phyloP scores from a whole-genome alignment of 1,139 yeast genomes.

The Sugiyamaella grinbergsii region DNA sequence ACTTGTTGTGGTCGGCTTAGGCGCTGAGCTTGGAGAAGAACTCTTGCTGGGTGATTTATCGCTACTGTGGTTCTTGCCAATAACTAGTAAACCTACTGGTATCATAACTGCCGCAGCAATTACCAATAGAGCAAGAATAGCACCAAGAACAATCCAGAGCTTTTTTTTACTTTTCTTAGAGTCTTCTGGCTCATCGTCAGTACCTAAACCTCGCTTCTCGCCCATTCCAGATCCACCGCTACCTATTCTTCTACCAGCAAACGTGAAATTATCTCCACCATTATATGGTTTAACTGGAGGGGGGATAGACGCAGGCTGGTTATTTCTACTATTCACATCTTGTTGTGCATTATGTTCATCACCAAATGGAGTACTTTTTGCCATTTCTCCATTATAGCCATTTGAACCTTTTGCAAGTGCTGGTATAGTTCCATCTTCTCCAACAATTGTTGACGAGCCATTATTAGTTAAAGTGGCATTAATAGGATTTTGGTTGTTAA shows the following conservation, averaged over 20 bases:
- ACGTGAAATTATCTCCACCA: background rate
- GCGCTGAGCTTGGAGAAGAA: slow-evolving; percentile 5
- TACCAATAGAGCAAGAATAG: slow-evolving; percentile 27
- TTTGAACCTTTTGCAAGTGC: background rate
- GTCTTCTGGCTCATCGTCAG: background rate
- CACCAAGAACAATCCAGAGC: slow-evolving; percentile 21
- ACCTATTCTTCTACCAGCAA: background rate
- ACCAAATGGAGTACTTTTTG: slow-evolving; percentile 2
- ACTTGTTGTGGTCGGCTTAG: slow-evolving; percentile 15
- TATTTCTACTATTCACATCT: background rate
- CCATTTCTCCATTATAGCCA: too few relatives aligned
- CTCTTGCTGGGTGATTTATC: background rate
- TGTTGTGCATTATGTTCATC: background rate
- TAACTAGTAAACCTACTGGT: slow-evolving; percentile 40
- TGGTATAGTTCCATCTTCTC: slow-evolving; percentile 14
- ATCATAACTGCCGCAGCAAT: slow-evolving; percentile 38
- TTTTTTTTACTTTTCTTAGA: slow-evolving; percentile 1
- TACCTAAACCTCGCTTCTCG: background rate
- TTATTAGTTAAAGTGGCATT: background rate
- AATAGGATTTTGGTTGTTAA: slow-evolving; percentile 5
- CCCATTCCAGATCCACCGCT: background rate
- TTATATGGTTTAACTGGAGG: slow-evolving; percentile 17
- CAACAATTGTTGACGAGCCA: slow-evolving; percentile 16
- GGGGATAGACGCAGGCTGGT: background rate
- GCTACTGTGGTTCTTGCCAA: slow-evolving; percentile 26